Base-by-base conservation (phyloP, 257 asterid genomes). In the Linaria vulgaris region DNA sequence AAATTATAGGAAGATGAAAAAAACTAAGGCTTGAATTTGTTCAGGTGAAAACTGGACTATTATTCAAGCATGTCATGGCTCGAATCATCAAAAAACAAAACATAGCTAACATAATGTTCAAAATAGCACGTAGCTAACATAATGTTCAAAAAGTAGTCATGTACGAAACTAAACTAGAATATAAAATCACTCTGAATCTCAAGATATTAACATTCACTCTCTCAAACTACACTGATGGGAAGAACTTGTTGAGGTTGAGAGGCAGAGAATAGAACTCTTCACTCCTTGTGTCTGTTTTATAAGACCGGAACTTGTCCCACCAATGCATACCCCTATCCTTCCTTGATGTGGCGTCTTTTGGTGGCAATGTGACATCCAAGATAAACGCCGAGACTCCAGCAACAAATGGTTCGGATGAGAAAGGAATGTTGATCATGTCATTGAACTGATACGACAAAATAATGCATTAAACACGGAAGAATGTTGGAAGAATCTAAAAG, bases 251-350 rank as follows among this genome's bases (percentile, higher is more conserved):
- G 69, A 94, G 97, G 78, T 84, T 84, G 69, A 79, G 78, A 61
- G 99, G 97, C 71, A 94, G 75, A 59, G 88, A 72, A 49, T 89
- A 94, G 73, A 94, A 87, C 83, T 90, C 99, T 71, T 86, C 91
- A 41, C 92, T 88, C 69, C 97, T 85, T 7, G 90, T 70, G 64
- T 94, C 99, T 0, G 88, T 85, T 73, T 84, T 90, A 60, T 66
- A 87, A 34, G 91, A 85, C 54, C 78, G 65, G 77, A 89, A 90
- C 70, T 70, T 94, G 56, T 81, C 90, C 99, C 97, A 94, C 97
- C 97, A 94, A 4, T 81, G 91, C 96, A 85, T 69, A 22, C 99
- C 99, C 43, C 97, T 82, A 21, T 94, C 97, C 69, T 85, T 94
- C 76, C 84, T 74, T 34, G 82, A 69, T 25, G 85, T 27, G 21